Base-by-base conservation (phyloP, 805 yeast genomes). In the Spathaspora sp. region DNA sequence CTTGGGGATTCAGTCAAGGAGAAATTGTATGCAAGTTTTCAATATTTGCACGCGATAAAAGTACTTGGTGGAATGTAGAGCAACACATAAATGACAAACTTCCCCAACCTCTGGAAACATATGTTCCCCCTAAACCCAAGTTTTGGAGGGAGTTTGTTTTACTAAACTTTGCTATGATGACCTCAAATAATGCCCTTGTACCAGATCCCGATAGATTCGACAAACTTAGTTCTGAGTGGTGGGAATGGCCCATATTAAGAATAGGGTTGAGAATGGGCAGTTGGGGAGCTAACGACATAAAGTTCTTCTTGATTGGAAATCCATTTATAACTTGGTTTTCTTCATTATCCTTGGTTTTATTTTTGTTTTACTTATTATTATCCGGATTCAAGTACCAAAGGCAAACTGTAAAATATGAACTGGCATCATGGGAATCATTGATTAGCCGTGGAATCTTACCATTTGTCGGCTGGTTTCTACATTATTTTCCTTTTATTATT, bases 211-310 rank as follows among this genome's bases (percentile, higher is more conserved):
- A 88, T 60, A 87, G 87, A 60, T 80, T 73, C 57, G 96, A 88
- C 62, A 79, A 77, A 51, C 71, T 88, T 53, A 84, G 91, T 1
- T 85, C 93, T 14, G 67, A 76, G 51, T 87, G 89, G 66, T 88
- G 94, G 93, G 88, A 88, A 73, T 88, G 96, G 96, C 96, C 96
- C 47, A 80, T 85, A n/a, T 74, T 87, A 62, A 77, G 83, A 53
- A 79, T 76, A 46, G 96, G 96, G 53, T 79, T 88, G 57, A 79
- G 96, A 68, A 75, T 87, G 77, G 85, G 89, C 68, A 78, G 82
- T 12, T 87, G 94, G 94, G 73, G 77, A 44, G 78, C 78, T 44
- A 79, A 77, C 8, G 75, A 70, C 52, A 73, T 78, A 57, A 83
- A 83, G 61, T 87, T 85, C 65, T 87, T 80, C 67, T 66, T 87